phyloP scores from a whole-genome alignment of 2,329 filamentous ascomycete genomes.

The Cladosporium sp. region DNA sequence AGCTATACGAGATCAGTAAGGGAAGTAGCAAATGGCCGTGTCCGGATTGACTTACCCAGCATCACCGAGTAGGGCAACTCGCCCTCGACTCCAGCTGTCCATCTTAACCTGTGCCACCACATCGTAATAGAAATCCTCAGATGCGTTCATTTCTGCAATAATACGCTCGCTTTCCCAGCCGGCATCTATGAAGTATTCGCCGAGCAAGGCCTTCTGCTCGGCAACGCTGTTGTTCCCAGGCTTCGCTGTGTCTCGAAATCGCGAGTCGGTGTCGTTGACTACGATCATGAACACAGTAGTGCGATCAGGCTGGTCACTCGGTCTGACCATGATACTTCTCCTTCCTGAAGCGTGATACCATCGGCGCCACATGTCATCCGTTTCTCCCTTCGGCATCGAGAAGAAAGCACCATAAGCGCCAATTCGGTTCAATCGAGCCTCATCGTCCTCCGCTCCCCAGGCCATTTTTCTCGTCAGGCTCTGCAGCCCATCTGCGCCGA shows the following conservation, averaged over 20 bases:
- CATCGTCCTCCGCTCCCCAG: constrained; percentile 23
- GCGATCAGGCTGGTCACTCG: constrained; percentile 19
- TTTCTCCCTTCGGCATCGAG: no score
- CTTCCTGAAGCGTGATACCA: constrained; percentile 28
- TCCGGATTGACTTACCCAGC: constrained; percentile 16
- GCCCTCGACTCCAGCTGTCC: constrained; percentile 25
- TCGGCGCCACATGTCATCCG: no score
- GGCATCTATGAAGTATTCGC: constrained; percentile 23
- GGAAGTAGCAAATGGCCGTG: not conserved
- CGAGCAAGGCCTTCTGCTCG: constrained; percentile 26
- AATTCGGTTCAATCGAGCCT: constrained; percentile 17
- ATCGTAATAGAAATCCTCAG: constrained; percentile 32
- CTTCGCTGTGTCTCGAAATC: constrained; percentile 17
- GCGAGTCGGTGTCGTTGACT: constrained; percentile 21
- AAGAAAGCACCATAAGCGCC: constrained; percentile 30
- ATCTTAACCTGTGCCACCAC: constrained; percentile 30
- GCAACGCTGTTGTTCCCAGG: constrained; percentile 17
- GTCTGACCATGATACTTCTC: constrained; percentile 28
- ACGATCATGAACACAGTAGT: constrained; percentile 25
- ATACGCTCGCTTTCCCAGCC: constrained; percentile 28
- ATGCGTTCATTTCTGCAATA: constrained; percentile 23
- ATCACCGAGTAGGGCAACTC: constrained; percentile 30
- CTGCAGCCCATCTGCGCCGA: constrained; percentile 31
- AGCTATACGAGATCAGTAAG: constrained; percentile 7
- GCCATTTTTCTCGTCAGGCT: constrained; percentile 26